These are phyloP conservation scores for Boletus vermiculosoides DNA, from an alignment of 768 basidiomycete genomes.

Conservation along the genomic window DNA sequence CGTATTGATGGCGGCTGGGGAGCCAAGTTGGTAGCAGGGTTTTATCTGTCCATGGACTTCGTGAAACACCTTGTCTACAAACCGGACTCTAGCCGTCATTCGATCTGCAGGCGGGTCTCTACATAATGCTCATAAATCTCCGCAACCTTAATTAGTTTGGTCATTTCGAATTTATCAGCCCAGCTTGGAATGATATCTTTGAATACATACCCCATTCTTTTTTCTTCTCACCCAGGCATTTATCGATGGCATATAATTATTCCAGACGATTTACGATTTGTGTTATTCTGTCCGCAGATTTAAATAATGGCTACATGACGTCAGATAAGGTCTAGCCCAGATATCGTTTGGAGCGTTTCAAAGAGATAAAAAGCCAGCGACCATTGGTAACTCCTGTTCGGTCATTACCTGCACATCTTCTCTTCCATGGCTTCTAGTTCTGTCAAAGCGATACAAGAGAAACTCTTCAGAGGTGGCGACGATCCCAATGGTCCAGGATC, in stretches of 20 bases:
- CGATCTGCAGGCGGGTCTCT: slow-evolving; percentile 35
- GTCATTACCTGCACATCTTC: slow-evolving; percentile 1
- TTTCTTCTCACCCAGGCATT: slow-evolving; percentile 1
- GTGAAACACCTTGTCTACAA: slow-evolving; percentile 8
- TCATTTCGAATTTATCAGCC: slow-evolving; percentile 10
- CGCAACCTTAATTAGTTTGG: slow-evolving; percentile 18
- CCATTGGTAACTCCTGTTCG: neutral
- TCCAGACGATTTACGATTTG: neutral
- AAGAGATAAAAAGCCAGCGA: slow-evolving; percentile 11
- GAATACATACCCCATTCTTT: slow-evolving; percentile 23
- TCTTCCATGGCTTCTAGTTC: slow-evolving; percentile 43
- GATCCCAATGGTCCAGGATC: slow-evolving; percentile 20
- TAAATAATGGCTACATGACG: slow-evolving; percentile 18
- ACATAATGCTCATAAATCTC: slow-evolving; percentile 14
- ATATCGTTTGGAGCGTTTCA: neutral
- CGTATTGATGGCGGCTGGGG: slow-evolving; percentile 69
- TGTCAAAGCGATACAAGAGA: slow-evolving; percentile 68
- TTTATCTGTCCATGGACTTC: slow-evolving; percentile 10
- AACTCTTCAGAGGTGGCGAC: slow-evolving; percentile 56
- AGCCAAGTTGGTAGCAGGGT: slow-evolving; percentile 33
- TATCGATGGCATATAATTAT: neutral
- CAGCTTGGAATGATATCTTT: slow-evolving; percentile 14
- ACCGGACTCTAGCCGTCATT: slow-evolving; percentile 18
- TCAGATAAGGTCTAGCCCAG: slow-evolving; percentile 15
- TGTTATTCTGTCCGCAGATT: slow-evolving; percentile 6